These are phyloP conservation scores for Komagataella populi DNA, from an alignment of 805 yeast species.

Conservation along the genomic window DNA sequence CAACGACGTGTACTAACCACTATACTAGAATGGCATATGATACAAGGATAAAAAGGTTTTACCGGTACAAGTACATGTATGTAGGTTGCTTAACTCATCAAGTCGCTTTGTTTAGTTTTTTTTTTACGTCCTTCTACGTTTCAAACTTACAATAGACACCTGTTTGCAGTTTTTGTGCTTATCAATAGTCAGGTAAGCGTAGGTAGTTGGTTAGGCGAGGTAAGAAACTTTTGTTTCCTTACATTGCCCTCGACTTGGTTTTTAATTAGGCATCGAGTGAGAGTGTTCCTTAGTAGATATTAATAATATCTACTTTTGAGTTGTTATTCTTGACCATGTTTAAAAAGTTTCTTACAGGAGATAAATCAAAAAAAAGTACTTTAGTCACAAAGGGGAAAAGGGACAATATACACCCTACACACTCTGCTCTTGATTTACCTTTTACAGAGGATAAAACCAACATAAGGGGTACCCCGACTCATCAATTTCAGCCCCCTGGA, in stretches of 20 bases:
- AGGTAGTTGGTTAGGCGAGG: no score
- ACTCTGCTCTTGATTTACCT: not conserved
- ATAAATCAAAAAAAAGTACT: not conserved
- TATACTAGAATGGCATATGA: not conserved
- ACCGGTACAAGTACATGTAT: not conserved
- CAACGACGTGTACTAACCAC: constrained; percentile 1
- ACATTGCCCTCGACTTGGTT: not conserved
- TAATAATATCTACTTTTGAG: not conserved
- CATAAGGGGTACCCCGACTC: not conserved
- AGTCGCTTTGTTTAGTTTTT: no score
- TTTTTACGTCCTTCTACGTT: no score
- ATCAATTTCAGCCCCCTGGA: not conserved
- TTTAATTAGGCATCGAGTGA: not conserved
- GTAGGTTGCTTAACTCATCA: no score
- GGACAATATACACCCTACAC: not conserved
- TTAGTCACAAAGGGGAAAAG: not conserved
- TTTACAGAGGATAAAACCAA: not conserved
- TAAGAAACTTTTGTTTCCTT: no score
- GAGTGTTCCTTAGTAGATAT: not conserved
- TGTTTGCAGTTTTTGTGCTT: no score
- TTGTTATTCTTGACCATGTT: not conserved
- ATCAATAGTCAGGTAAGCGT: no score
- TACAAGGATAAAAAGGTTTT: no score
- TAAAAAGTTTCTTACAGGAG: not conserved
- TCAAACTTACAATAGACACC: no score